These are phyloP conservation scores for Arthrobotrys megalospora DNA, from an alignment of 2,329 filamentous ascomycete species.

Conservation along the genomic window DNA sequence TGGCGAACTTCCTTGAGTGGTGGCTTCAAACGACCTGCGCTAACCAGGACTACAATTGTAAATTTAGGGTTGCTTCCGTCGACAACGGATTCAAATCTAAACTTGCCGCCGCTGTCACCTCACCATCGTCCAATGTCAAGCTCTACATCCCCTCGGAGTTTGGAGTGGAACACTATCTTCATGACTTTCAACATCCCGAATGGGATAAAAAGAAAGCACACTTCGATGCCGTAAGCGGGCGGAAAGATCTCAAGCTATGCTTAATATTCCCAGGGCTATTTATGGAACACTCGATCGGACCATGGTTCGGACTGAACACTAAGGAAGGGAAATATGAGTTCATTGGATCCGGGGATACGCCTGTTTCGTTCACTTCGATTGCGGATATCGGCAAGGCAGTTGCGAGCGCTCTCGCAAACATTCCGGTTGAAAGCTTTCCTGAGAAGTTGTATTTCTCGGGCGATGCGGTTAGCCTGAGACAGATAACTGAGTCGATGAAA, in stretches of 20 bases:
- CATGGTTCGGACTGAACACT: constrained; percentile 66
- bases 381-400: constrained; percentile 66
- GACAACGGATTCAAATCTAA: constrained; percentile 54
- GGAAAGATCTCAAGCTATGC: constrained; percentile 64
- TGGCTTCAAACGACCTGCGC: background rate
- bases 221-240: constrained; percentile 61
- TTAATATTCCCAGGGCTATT: constrained; percentile 66
- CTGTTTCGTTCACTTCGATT: constrained; percentile 66
- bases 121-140: constrained; percentile 62
- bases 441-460: constrained; percentile 64
- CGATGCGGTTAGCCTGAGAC: constrained; percentile 63
- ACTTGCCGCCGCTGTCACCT: constrained; percentile 38
- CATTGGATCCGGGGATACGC: constrained; percentile 63
- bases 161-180: constrained; percentile 67
- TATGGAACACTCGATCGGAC: constrained; percentile 66
- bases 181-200: constrained; percentile 66
- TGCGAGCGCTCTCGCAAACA: constrained; percentile 63
- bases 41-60: background rate
- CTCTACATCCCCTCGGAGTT: constrained; percentile 67
- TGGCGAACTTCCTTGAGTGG: background rate
- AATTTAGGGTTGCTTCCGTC: constrained; percentile 35
- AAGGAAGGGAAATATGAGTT: constrained; percentile 65
- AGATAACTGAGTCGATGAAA: constrained; percentile 65
- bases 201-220: constrained; percentile 66
- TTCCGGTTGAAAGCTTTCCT: constrained; percentile 63